Conservation (phyloP, 805 yeast species). For the Candida ovalis region DNA sequence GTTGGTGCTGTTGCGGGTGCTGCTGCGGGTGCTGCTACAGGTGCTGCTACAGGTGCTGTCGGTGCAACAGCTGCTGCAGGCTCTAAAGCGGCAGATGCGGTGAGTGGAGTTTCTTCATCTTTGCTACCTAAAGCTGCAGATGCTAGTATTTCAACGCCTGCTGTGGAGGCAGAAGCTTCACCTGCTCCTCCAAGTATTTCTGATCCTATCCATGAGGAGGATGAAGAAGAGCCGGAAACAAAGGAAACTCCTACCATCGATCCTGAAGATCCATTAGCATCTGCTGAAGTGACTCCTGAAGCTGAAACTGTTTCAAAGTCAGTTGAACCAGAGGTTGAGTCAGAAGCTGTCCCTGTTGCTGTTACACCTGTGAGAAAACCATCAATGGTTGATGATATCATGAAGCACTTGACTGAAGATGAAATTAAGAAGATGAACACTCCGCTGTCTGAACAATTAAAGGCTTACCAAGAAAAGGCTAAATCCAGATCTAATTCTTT, state of each 20-base stretch:
- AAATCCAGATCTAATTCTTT: slow-evolving; percentile 40
- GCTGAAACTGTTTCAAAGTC: not conserved
- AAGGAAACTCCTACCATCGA: not conserved
- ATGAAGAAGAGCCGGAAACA: slow-evolving; percentile 7
- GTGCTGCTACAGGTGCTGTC: slow-evolving; percentile 17
- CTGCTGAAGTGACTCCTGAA: not conserved
- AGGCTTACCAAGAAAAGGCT: slow-evolving; percentile 19
- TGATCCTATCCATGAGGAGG: slow-evolving; percentile 32
- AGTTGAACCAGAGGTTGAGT: not conserved
- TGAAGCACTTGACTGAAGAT: slow-evolving; percentile 26
- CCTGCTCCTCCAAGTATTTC: slow-evolving; percentile 22
- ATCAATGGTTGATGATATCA: slow-evolving; percentile 32
- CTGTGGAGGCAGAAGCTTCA: slow-evolving; percentile 5
- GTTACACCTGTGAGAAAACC: slow-evolving; percentile 19
- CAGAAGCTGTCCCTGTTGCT: slow-evolving; percentile 4
- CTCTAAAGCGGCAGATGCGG: slow-evolving; percentile 28
- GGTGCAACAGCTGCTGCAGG: slow-evolving; percentile 21
- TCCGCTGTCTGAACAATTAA: slow-evolving; percentile 26
- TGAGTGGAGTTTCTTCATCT: slow-evolving; percentile 23
- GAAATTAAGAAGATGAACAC: slow-evolving; percentile 26
- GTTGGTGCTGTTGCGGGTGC: slow-evolving; percentile 21
- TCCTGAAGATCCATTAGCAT: not conserved
- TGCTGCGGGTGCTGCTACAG: slow-evolving; percentile 21
- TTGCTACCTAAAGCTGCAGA: slow-evolving; percentile 13
- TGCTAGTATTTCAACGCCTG: slow-evolving; percentile 16